Percentiles rank a stretch among this genome's conserved stretches.
Conservation (phyloP, 2,329 filamentous ascomycete genomes). For the Amauroascus verrucosus region DNA sequence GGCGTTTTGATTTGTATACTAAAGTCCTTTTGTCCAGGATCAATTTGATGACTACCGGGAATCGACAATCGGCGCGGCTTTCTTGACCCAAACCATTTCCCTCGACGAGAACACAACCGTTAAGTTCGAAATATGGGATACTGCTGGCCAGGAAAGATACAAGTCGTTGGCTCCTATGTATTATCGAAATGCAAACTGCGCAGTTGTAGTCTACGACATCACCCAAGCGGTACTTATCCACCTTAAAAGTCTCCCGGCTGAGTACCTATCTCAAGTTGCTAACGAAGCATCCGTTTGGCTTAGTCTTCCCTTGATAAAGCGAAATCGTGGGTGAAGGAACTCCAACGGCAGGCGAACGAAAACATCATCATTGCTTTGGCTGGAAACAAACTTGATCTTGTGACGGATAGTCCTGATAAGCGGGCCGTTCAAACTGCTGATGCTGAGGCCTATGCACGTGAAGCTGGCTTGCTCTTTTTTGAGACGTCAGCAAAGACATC, state of each 20-base stretch:
- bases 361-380: conserved; percentile 98
- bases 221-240: conserved; percentile 74
- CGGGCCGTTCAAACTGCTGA: conserved; percentile 80
- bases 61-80: conserved; percentile 95
- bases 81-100: conserved; percentile 96
- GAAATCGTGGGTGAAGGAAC: conserved; percentile 97
- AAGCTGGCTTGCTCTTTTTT: conserved; percentile 92
- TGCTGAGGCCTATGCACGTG: conserved; percentile 87
- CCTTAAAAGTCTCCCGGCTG: conserved; percentile 1
- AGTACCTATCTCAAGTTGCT: conserved; percentile 3
- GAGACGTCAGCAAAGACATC: conserved; percentile 97
- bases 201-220: conserved; percentile 98
- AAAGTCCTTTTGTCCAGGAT: conserved; percentile 49
- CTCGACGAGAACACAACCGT: conserved; percentile 97
- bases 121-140: conserved; percentile 99
- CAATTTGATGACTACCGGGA: conserved; percentile 99
- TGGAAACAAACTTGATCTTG: conserved; percentile 95
- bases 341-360: conserved; percentile 97
- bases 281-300: conserved; percentile 10
- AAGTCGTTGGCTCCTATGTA: conserved; percentile 99
- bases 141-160: conserved; percentile 95
- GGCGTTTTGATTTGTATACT: background rate
- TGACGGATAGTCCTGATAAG: conserved; percentile 90
- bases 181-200: conserved; percentile 98
- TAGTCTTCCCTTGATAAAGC: conserved; percentile 96